Conservation (phyloP, 768 basidiomycete species). For the Suillus subalutaceus region DNA sequence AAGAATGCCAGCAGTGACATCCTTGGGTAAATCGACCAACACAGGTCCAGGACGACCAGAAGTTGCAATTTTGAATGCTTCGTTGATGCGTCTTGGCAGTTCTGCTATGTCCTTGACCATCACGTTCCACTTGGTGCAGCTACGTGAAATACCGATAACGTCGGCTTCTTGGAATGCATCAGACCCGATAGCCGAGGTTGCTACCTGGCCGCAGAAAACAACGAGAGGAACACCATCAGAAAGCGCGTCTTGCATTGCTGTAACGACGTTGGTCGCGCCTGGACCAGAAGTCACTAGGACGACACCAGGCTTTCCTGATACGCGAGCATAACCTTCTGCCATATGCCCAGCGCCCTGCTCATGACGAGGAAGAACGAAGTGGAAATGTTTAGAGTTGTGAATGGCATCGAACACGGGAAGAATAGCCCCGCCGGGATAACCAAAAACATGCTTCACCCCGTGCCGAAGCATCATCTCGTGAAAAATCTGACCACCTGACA, state of each 20-base stretch:
- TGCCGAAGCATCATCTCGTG: slow-evolving; percentile 99
- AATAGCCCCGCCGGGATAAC: slow-evolving; percentile 97
- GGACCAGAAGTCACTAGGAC: slow-evolving; percentile 98
- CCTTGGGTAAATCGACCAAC: slow-evolving; percentile 98
- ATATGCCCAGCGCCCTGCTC: slow-evolving; percentile 99
- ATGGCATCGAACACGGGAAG: slow-evolving; percentile 99
- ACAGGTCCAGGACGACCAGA: slow-evolving; percentile 97
- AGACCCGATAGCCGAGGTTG: slow-evolving; percentile 97
- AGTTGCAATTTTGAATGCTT: slow-evolving; percentile 99
- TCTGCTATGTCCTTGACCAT: slow-evolving; percentile 98
- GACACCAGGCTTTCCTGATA: slow-evolving; percentile 97
- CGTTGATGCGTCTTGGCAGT: slow-evolving; percentile 93
- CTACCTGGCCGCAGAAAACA: slow-evolving; percentile 98
- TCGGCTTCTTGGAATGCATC: slow-evolving; percentile 99
- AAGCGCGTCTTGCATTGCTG: slow-evolving; percentile 96
- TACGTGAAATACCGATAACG: slow-evolving; percentile 91
- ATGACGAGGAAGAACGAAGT: slow-evolving; percentile 94
- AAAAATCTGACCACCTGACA: slow-evolving; percentile 97
- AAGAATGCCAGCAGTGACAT: slow-evolving; percentile 92
- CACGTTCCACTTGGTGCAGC: slow-evolving; percentile 99
- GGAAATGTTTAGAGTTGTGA: slow-evolving; percentile 92
- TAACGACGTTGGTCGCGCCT: slow-evolving; percentile 97
- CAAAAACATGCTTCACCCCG: slow-evolving; percentile 94
- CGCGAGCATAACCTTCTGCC: slow-evolving; percentile 97
- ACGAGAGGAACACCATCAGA: slow-evolving; percentile 93